Base-by-base conservation (phyloP, 2,329 filamentous ascomycete genomes). In the Colletotrichum lindemuthianum region DNA sequence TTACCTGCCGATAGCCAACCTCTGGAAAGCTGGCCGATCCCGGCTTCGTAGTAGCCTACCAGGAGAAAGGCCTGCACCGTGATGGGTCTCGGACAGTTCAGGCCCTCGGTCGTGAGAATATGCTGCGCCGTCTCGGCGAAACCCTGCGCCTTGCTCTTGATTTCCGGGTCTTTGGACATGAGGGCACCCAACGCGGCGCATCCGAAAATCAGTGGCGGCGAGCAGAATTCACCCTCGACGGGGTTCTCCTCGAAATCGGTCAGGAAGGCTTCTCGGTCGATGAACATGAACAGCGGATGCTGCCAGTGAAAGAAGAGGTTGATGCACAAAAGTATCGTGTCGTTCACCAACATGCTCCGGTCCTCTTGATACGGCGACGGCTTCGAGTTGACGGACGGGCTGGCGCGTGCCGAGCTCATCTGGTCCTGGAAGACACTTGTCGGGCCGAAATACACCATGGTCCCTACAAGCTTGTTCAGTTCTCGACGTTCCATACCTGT, bases 281-380 rank as follows among this genome's bases (percentile, higher is more conserved):
- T 69, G 58, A 74, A 74, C 72, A 74, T 73, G 65, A 71, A 73
- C 12, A 74, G 58, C 4, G 72, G 70, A 13, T 73, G 74, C 58
- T 73, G 72, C 69, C 69, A 73, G 16, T 60, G 67, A 60, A 74
- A 74, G 50, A 74, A 74, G 1, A 68, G 63, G n/a, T 67, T 44
- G 12, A 74, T 39, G 1, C 60, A 63, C 16, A 59, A 36, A 11
- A 47, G 54, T 41, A 63, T 63, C 34, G 60, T 63, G 4, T 47
- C 24, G 34, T 52, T 52, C n/a, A 36, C 40, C 34, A 63, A 48
- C 12, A 47, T 59, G 5, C 33, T 24, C 37, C 32, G 43, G 7
- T 53, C 12, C 8, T 51, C 60, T 10, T 48, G 60, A 16, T 41
- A 37, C 6, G 39, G 41, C 2, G 54, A 47, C 11, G 45, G 48